Evolutionary conservation across 148 eudicot genomes (phyloP), one percentile per base, ranked within the genome.

Genomic region (Chenopodium quinoa): DNA sequence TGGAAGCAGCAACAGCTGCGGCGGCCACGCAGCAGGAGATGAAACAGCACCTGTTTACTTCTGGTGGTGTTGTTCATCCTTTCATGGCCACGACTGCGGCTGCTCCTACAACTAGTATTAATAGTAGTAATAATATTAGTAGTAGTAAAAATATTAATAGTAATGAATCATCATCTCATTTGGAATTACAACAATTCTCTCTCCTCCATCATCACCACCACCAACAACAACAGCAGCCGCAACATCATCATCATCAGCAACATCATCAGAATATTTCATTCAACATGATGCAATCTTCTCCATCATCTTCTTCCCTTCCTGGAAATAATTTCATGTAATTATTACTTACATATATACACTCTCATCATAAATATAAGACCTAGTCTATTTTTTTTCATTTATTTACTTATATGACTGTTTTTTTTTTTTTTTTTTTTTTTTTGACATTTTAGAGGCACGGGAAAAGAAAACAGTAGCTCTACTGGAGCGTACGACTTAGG

Each of bases 401-500:
- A 23, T 23, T 23, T 23, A 23, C 23, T 29, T 29, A 29, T 5
- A 37, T 37, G 40, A 37, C 40, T 23, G 23, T 23, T 23, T 23
- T 23, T 4, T 37, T 37, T 37, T 37, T 23, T 23, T 23, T 23
- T 4, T 37, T 37, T 37, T 37, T 37, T 37, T 37, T 37, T 5
- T 7, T 40, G 7, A 6, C 44, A 40, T 6, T 20, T 62, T 20
- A 62, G 66, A 9, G 27, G 66, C 22, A 60, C 52, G 65, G 67
- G 64, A 69, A 75, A 78, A 72, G 80, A 67, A n/a, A 19, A 56
- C 62, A 4, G 2, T 56, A 58, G 82, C 29, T 87, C 87, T 66
- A 63, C 85, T 2, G 93, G 90, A 74, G 88, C 89, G 9, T 92
- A 91, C 75, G 99, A 96, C 83, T 80, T 96, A 78, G 97, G 95